phyloP scores from a whole-genome alignment of 495 filamentous ascomycete genomes.

The Penicillium mononematosum region DNA sequence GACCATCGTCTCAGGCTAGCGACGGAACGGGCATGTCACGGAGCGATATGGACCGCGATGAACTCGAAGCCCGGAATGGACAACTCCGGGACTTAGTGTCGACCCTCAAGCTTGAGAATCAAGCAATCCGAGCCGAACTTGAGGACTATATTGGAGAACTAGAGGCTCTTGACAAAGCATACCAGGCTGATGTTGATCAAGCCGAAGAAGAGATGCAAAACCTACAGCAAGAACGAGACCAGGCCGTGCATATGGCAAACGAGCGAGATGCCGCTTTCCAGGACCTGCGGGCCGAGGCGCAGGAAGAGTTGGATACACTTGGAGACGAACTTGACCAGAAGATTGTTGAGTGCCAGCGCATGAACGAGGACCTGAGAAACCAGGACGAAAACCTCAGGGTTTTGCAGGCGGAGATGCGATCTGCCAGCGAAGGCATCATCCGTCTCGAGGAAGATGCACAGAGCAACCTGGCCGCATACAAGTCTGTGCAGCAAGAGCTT shows the following conservation, averaged over 20 bases:
- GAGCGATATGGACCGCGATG: constrained; percentile 81
- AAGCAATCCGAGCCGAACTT: constrained; percentile 72
- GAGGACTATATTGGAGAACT: constrained; percentile 65
- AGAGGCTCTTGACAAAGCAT: constrained; percentile 60
- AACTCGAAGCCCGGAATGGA: constrained; percentile 76
- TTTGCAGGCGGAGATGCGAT: constrained; percentile 86
- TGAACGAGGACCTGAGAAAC: constrained; percentile 55
- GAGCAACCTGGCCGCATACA: constrained; percentile 60
- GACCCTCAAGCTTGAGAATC: constrained; percentile 77
- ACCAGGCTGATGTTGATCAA: constrained; percentile 74
- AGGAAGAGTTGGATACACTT: constrained; percentile 81
- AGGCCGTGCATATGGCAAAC: constrained; percentile 72
- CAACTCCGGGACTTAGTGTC: constrained; percentile 84
- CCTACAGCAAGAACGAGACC: constrained; percentile 84
- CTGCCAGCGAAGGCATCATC: constrained; percentile 79
- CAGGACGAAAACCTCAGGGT: constrained; percentile 75
- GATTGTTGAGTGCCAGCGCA: constrained; percentile 67
- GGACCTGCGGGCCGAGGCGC: constrained; percentile 72
- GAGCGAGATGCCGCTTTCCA: constrained; percentile 80
- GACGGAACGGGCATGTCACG: constrained; percentile 67
- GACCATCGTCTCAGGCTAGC: constrained; percentile 71
- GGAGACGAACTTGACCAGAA: constrained; percentile 74
- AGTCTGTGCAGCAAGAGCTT: constrained; percentile 73
- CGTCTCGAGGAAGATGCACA: constrained; percentile 84
- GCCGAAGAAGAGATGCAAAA: constrained; percentile 75